Conservation (phyloP, 2,329 filamentous ascomycete species). For the Rhynchosporium agropyri region DNA sequence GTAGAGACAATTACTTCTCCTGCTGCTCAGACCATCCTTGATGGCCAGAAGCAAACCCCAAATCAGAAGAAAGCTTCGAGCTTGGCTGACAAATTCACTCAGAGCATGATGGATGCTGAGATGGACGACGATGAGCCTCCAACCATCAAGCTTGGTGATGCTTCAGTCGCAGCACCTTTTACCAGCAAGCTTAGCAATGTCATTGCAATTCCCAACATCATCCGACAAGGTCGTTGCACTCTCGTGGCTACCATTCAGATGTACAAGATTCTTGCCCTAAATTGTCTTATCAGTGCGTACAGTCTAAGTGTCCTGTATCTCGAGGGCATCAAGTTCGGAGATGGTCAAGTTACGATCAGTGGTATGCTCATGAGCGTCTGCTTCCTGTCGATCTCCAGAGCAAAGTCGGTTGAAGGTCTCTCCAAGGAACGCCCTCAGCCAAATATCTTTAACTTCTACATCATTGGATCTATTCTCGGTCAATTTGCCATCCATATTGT, state of each 20-base stretch:
- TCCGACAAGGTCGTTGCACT: constrained; percentile 95
- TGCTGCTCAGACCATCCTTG: constrained; percentile 61
- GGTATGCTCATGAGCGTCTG: constrained; percentile 99
- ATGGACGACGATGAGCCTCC: constrained; percentile 86
- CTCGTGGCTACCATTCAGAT: constrained; percentile 98
- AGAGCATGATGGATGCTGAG: constrained; percentile 87
- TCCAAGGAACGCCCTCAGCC: constrained; percentile 97
- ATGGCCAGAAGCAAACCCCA: constrained; percentile 61
- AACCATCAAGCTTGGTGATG: constrained; percentile 94
- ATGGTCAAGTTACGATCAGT: constrained; percentile 97
- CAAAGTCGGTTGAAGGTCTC: constrained; percentile 90
- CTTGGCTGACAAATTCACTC: constrained; percentile 83
- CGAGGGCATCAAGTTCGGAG: constrained; percentile 98
- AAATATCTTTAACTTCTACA: constrained; percentile 99
- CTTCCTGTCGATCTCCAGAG: constrained; percentile 97
- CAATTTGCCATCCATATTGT: constrained; percentile 96
- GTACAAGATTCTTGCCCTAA: constrained; percentile 99
- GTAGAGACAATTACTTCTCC: constrained; percentile 69
- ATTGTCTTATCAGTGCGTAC: constrained; percentile 98
- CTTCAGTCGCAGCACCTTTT: constrained; percentile 95
- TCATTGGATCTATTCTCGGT: constrained; percentile 94
- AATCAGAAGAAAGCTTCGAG: constrained; percentile 72
- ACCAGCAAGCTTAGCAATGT: constrained; percentile 98
- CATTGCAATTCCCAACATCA: constrained; percentile 95
- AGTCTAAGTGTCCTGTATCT: constrained; percentile 94